phyloP scores from a whole-genome alignment of 1,284 basidiomycete genomes.

The Puccinia coronata region DNA sequence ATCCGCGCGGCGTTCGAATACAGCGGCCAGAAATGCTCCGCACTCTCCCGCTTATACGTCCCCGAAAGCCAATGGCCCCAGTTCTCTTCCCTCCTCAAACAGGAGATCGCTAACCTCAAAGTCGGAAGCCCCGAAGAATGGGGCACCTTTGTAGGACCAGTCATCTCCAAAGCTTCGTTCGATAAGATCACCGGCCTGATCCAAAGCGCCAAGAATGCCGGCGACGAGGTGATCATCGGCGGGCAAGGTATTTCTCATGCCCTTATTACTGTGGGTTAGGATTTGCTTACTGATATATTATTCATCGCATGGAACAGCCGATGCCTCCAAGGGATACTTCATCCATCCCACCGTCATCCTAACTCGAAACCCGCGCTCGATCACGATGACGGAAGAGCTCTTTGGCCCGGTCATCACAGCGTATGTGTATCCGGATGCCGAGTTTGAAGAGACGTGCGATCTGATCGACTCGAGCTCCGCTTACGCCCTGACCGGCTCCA shows the following conservation, averaged over 20 bases:
- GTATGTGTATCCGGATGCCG: slow-evolving; percentile 79
- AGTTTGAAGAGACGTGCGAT: slow-evolving; percentile 81
- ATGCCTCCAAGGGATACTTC: slow-evolving; percentile 90
- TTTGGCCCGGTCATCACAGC: slow-evolving; percentile 96
- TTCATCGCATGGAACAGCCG: slow-evolving; percentile 63
- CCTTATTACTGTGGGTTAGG: neutral
- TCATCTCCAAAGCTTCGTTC: slow-evolving; percentile 82
- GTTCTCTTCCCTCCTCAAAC: slow-evolving; percentile 78
- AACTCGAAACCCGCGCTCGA: slow-evolving; percentile 83
- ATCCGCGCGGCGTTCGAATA: slow-evolving; percentile 94
- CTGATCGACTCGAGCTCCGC: slow-evolving; percentile 82
- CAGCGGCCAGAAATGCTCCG: slow-evolving; percentile 96
- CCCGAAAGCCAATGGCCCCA: slow-evolving; percentile 80
- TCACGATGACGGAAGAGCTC: slow-evolving; percentile 93
- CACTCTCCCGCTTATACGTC: slow-evolving; percentile 87
- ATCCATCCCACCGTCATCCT: slow-evolving; percentile 92
- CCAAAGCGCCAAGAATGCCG: slow-evolving; percentile 81
- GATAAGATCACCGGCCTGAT: slow-evolving; percentile 86
- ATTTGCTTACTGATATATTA: neutral
- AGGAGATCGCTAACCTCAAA: slow-evolving; percentile 78
- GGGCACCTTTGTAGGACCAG: slow-evolving; percentile 88
- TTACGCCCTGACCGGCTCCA: slow-evolving; percentile 87
- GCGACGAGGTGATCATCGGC: slow-evolving; percentile 83
- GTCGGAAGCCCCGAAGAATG: slow-evolving; percentile 79
- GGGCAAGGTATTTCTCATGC: slow-evolving; percentile 67